Base-by-base conservation (phyloP, 805 yeast species). In the Ogataea nonfermentans region DNA sequence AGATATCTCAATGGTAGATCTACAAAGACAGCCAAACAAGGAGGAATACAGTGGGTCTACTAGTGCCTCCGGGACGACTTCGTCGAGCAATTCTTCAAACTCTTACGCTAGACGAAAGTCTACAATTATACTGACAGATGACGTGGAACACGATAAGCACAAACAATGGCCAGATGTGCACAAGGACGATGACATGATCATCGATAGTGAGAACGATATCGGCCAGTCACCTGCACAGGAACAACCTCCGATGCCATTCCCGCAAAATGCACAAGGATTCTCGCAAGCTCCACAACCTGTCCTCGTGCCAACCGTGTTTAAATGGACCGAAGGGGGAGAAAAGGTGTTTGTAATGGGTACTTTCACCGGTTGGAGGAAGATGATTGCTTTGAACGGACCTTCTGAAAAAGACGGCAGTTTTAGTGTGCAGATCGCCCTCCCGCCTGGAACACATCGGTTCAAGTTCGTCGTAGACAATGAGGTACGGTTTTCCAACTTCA, bases 341-440 rank as follows among this genome's bases (percentile, higher is more conserved):
- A 85, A 85, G 54, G 98, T 93, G 2, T 93, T 89, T 61, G 96
- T 91, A 10, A 93, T 97, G 24, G 99, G 99, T 35, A 85, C 97
- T 1, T 91, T 91, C 65, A 93, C 99, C 0, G 96, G 96, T 3
- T 93, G 99, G 98, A 73, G 96, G 51, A 91, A 90, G 64, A 91
- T 93, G 98, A 90, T 91, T 56, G 95, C 95, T 27, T 68, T 93
- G 53, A 62, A 76, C 62, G 64, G 69, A 53, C 67, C 67, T 8
- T 78, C 65, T n/a, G 65, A 67, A 8, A 64, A 63, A 10, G 71
- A 79, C 51, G 72, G 73, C 15, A 68, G 71, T 26, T 81, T 82
- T 53, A 70, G 78, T 31, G 83, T 87, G 17, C 82, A 84, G 36
- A 68, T 87, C 35, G 85, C 86, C 28, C 65, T 87, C 32, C 95